Evolutionary conservation across 1,139 yeast genomes (phyloP).

Genomic region (Blastobotrys serpentis): DNA sequence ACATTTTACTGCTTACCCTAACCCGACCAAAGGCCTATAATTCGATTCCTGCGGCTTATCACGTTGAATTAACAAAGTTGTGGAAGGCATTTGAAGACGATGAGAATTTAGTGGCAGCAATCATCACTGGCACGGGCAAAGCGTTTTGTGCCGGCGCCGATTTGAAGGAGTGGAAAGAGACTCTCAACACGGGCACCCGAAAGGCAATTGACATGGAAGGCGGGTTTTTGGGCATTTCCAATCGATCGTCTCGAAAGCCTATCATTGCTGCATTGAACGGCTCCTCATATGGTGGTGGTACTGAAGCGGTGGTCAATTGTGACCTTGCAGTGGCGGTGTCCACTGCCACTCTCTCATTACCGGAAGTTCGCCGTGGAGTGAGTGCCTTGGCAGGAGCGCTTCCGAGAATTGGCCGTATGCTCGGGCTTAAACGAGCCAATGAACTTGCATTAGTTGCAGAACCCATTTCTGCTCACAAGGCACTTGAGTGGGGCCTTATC

Average conservation of each 20-base stretch:
- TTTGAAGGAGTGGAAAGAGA: conserved; percentile 30
- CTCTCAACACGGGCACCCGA: conserved; percentile 4
- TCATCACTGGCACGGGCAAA: conserved; percentile 35
- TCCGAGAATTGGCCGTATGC: conserved; percentile 32
- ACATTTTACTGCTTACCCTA: conserved; percentile 30
- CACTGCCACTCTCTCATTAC: conserved; percentile 32
- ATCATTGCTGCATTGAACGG: conserved; percentile 38
- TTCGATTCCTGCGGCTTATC: conserved; percentile 27
- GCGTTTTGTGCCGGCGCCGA: conserved; percentile 38
- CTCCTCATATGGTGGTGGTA: conserved; percentile 37
- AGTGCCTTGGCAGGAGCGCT: conserved; percentile 37
- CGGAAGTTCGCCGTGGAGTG: conserved; percentile 38
- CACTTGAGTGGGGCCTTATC: conserved; percentile 35
- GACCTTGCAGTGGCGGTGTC: conserved; percentile 35
- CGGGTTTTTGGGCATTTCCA: conserved; percentile 37
- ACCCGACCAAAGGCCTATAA: conserved; percentile 28
- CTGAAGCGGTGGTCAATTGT: conserved; percentile 36
- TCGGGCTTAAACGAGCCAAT: conserved; percentile 34
- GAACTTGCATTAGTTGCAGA: conserved; percentile 36
- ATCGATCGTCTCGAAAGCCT: conserved; percentile 33
- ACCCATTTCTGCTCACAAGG: conserved; percentile 33
- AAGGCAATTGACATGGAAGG: conserved; percentile 16
- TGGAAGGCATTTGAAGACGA: conserved; percentile 36
- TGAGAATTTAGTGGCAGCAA: conserved; percentile 30
- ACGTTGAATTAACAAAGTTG: conserved; percentile 23